These are phyloP conservation scores for Cystobasidium onofrii DNA, from an alignment of 768 basidiomycete genomes.

Conservation along the genomic window DNA sequence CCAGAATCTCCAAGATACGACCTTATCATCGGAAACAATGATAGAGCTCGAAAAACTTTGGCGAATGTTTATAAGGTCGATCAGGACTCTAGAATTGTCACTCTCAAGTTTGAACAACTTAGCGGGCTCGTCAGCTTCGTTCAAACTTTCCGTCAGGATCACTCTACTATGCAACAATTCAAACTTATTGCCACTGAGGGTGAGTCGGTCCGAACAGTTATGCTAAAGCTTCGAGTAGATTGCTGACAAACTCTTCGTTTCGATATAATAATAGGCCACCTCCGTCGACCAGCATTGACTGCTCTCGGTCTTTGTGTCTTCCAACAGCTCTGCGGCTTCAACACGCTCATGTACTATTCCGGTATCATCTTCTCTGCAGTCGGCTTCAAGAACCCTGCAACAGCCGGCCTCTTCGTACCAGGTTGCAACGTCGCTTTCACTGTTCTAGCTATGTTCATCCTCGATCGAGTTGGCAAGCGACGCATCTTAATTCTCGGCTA, in stretches of 20 bases:
- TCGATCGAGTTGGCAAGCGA: conserved; percentile 60
- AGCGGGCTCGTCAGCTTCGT: conserved; percentile 61
- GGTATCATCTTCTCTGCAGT: conserved; percentile 71
- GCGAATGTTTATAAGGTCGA: conserved; percentile 64
- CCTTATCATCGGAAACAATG: conserved; percentile 53
- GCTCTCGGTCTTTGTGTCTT: conserved; percentile 72
- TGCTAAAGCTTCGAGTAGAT: too few species aligned
- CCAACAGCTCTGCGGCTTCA: conserved; percentile 77
- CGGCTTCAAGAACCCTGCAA: conserved; percentile 72
- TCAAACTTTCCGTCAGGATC: conserved; percentile 54
- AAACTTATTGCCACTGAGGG: conserved; percentile 12
- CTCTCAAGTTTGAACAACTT: conserved; percentile 48
- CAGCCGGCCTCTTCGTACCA: conserved; percentile 67
- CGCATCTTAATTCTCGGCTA: conserved; percentile 62
- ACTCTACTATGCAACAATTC: neutral
- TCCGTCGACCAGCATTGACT: conserved; percentile 50
- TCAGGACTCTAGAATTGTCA: conserved; percentile 40
- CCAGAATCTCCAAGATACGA: conserved; percentile 72
- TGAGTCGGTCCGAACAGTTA: too few species aligned
- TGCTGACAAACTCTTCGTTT: too few species aligned
- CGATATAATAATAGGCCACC: too few species aligned
- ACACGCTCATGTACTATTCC: conserved; percentile 60
- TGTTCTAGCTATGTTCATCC: conserved; percentile 49
- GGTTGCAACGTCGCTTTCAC: conserved; percentile 72
- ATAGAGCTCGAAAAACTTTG: conserved; percentile 54